These are phyloP conservation scores for Polygonum maritimum DNA, from an alignment of 148 eudicot genomes.

Conservation along the genomic window DNA sequence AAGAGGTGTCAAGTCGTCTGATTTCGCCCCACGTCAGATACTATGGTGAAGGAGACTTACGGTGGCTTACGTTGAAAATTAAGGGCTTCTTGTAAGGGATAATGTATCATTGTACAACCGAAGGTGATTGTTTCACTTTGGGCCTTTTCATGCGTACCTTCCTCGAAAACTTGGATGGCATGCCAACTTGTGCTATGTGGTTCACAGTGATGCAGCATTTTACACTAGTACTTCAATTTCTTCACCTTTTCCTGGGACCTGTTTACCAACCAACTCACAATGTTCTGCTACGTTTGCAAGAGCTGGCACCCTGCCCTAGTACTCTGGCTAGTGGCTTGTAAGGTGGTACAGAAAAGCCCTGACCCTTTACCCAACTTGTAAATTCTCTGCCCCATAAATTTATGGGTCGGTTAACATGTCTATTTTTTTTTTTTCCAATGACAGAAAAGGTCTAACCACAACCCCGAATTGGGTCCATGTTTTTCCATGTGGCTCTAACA, in stretches of 20 bases:
- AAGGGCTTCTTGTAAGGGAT: neutral
- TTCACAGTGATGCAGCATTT: neutral
- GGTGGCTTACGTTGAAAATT: neutral
- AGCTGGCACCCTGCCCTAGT: neutral
- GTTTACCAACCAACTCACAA: too few species aligned
- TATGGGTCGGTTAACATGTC: too few species aligned
- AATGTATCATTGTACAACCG: neutral
- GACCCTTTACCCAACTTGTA: too few species aligned
- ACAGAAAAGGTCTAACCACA: too few species aligned
- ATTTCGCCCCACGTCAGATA: neutral
- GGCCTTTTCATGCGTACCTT: neutral
- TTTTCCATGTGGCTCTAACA: too few species aligned
- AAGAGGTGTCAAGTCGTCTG: neutral
- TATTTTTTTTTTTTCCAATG: too few species aligned
- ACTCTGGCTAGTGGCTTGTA: too few species aligned
- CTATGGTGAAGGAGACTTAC: neutral
- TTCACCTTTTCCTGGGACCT: neutral
- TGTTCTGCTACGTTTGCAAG: neutral
- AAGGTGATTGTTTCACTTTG: neutral
- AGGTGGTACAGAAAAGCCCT: too few species aligned
- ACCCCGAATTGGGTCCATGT: too few species aligned
- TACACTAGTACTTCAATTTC: neutral
- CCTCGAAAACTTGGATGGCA: neutral
- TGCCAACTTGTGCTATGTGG: neutral
- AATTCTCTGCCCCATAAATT: too few species aligned